phyloP scores from a whole-genome alignment of 2,329 filamentous ascomycete genomes.

The Aspergillus sp. region DNA sequence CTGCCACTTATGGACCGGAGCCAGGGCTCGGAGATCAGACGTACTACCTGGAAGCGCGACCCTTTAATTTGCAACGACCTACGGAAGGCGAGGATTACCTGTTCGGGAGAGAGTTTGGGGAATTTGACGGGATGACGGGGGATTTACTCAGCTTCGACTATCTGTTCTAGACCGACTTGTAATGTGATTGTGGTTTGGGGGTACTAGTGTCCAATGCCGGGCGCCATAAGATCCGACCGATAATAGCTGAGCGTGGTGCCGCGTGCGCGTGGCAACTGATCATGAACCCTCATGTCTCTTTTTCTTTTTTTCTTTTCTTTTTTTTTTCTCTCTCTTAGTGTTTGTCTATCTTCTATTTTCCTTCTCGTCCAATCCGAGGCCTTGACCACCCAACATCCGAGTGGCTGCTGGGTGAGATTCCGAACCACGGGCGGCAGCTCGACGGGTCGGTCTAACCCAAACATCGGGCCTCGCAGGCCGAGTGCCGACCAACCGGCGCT shows the following conservation, averaged over 20 bases:
- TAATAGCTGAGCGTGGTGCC: background rate
- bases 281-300: background rate
- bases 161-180: background rate
- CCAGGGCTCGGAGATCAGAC: background rate
- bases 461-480: background rate
- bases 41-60: background rate
- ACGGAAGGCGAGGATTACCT: background rate
- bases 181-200: background rate
- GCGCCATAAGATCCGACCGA: background rate
- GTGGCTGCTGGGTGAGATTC: background rate
- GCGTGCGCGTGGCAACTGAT: background rate
- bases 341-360: background rate
- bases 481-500: background rate
- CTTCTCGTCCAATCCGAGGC: background rate
- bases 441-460: background rate
- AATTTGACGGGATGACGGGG: background rate
- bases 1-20: background rate
- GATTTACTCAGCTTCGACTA: conserved; percentile 1
- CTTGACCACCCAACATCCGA: background rate
- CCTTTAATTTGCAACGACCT: background rate
- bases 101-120: background rate
- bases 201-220: too few species aligned
- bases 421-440: background rate
- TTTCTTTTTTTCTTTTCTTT: background rate
- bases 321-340: background rate